Conservation (phyloP, 2,329 filamentous ascomycete genomes). For the Aspergillus ruber region DNA sequence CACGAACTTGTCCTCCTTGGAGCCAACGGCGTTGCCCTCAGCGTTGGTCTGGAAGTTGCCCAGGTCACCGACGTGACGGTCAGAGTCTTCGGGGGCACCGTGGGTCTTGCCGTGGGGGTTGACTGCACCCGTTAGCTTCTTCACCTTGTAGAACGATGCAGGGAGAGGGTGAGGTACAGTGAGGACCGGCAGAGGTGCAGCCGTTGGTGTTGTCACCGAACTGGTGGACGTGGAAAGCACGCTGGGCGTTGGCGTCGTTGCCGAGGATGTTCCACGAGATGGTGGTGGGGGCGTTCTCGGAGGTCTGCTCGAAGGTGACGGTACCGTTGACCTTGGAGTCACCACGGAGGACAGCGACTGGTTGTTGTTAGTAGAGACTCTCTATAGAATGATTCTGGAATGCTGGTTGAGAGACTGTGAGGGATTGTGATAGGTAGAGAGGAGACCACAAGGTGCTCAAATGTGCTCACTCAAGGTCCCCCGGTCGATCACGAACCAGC, state of each 20-base stretch:
- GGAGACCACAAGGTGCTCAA: constrained; percentile 33
- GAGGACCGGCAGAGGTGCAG: constrained; percentile 95
- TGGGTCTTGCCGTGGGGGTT: constrained; percentile 92
- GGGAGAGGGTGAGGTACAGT: constrained; percentile 60
- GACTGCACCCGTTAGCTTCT: constrained; percentile 51
- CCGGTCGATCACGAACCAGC: constrained; percentile 23
- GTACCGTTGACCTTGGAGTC: constrained; percentile 93
- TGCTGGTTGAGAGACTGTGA: constrained; percentile 7
- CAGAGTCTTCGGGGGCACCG: constrained; percentile 74
- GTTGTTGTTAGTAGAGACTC: constrained; percentile 2
- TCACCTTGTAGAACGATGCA: neutral
- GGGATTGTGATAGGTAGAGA: constrained; percentile 23
- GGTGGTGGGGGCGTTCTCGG: constrained; percentile 74
- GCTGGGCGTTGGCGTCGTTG: constrained; percentile 90
- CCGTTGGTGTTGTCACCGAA: constrained; percentile 99
- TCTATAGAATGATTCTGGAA: neutral
- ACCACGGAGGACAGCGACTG: constrained; percentile 94
- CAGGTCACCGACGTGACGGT: constrained; percentile 92
- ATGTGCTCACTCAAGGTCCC: constrained; percentile 37
- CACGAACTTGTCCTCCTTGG: constrained; percentile 70
- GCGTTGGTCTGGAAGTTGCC: constrained; percentile 95
- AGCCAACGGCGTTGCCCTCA: constrained; percentile 83
- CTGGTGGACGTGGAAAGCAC: constrained; percentile 97
- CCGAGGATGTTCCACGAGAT: constrained; percentile 89
- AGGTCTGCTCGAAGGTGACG: constrained; percentile 88